Percentiles rank a stretch among this genome's conserved stretches.
Conservation (phyloP, 345 rosid species). For the Euphorbia lathyris region DNA sequence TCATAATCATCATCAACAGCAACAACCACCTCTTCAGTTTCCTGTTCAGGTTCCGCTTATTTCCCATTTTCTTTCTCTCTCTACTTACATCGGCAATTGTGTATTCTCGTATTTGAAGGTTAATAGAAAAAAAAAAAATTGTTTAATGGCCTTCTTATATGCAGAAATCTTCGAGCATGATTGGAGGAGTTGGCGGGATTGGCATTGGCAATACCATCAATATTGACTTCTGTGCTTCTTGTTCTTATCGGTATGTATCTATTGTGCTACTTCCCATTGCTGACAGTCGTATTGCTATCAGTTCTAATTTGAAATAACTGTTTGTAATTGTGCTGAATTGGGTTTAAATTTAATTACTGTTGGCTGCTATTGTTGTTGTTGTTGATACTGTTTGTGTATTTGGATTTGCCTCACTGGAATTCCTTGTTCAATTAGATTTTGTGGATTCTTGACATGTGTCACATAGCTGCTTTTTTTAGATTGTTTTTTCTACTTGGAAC, state of each 20-base stretch:
- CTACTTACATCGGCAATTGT: not conserved
- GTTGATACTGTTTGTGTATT: not conserved
- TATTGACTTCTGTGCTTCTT: slow-evolving; percentile 36
- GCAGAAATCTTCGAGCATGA: slow-evolving; percentile 26
- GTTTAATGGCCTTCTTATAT: not conserved
- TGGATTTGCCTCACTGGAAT: not conserved
- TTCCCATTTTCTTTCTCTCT: not conserved
- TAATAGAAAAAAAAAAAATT: not conserved
- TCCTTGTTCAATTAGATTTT: not conserved
- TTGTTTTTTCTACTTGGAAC: not conserved
- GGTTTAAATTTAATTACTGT: not conserved
- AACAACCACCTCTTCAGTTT: slow-evolving; percentile 16
- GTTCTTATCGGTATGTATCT: slow-evolving; percentile 29
- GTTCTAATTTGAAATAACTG: not conserved
- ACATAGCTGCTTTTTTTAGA: not conserved
- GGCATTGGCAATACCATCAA: slow-evolving; percentile 30
- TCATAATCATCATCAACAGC: slow-evolving; percentile 4
- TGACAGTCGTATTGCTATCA: not conserved
- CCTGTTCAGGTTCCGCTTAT: slow-evolving; percentile 14
- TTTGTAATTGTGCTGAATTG: not conserved
- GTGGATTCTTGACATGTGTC: not conserved
- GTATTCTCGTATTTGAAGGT: not conserved
- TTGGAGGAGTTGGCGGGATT: slow-evolving; percentile 11
- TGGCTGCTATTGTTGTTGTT: not conserved
- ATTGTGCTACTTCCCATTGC: not conserved